Conservation (phyloP, 257 asterid species). For the Forsythia suspensa region DNA sequence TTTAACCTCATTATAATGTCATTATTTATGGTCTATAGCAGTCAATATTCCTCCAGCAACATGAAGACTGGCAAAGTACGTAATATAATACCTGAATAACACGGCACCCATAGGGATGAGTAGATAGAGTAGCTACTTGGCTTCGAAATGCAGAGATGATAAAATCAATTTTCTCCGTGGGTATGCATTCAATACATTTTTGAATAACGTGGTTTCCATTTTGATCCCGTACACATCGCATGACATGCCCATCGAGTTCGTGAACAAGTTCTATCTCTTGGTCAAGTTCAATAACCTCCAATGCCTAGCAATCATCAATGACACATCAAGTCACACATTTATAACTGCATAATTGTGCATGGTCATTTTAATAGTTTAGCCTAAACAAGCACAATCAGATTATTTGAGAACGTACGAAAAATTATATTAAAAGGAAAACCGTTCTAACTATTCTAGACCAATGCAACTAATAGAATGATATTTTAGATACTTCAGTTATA, state of each 20-base stretch:
- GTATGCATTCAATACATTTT: conserved; percentile 80
- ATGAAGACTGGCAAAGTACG: conserved; percentile 11
- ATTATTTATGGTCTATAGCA: not conserved
- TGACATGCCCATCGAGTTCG: conserved; percentile 83
- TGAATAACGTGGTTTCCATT: conserved; percentile 94
- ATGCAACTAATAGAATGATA: not conserved
- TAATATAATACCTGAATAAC: conserved; percentile 74
- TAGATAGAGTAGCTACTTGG: conserved; percentile 75
- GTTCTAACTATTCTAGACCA: not conserved
- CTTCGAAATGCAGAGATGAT: conserved; percentile 72
- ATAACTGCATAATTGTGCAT: not conserved
- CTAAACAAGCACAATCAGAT: not conserved
- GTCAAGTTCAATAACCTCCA: conserved; percentile 75
- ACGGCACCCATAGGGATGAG: conserved; percentile 97
- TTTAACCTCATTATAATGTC: not conserved
- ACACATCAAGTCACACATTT: not conserved
- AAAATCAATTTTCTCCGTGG: conserved; percentile 59
- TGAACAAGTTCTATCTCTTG: conserved; percentile 67
- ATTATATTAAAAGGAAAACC: not conserved
- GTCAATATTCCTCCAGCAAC: conserved; percentile 1
- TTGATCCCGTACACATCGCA: conserved; percentile 87
- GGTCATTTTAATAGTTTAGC: not conserved
- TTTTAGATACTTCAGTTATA: too few relatives aligned
- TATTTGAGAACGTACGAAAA: not conserved
- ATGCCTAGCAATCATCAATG: conserved; percentile 45